Evolutionary conservation across 441 rosid genomes (phyloP), one percentile per base, ranked within the genome.

Genomic region (Raphanus hybrid): DNA sequence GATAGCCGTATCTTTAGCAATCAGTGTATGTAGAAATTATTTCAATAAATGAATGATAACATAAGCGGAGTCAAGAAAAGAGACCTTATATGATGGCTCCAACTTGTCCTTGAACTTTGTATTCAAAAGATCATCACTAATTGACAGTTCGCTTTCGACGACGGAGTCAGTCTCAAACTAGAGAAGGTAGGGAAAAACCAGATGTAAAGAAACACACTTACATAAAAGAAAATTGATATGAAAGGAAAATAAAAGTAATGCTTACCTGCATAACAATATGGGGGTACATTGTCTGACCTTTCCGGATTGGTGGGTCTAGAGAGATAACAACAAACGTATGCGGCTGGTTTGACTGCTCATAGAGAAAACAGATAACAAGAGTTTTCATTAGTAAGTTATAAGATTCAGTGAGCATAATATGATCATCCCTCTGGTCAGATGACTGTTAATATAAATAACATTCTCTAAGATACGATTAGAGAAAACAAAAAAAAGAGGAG

Each of bases 221-320:
- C 1, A 20, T 20, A 20, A n/a, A n/a, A n/a, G n/a, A n/a, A n/a
- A n/a, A n/a, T n/a, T 14, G 16, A 75, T 32, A 8, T 18, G 8
- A 29, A 69, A 27, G 27, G 43, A 67, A 32, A 26, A 69, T 64
- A 11, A 6, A 27, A 73, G 48, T 23, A 63, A 64, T 12, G 43
- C 68, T 78, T 87, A 96, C 98, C 97, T 93, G 98, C 86, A 93
- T 78, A 67, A 96, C 99, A 65, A 96, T 92, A 80, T 96, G 99
- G 2, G 98, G 98, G 67, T 93, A 95, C 83, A 95, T 61, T 16
- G 99, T 95, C 85, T 91, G 97, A 75, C 97, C 99, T 85, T 95
- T 95, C 18, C 97, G 95, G 73, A 95, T 95, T 20, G 98, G 97
- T 35, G 99, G 99, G 84, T 95, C 98, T 66, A 95, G 91, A 63